phyloP scores from a whole-genome alignment of 164 flowering plant species.

The Magnolia kwangsiensis region DNA sequence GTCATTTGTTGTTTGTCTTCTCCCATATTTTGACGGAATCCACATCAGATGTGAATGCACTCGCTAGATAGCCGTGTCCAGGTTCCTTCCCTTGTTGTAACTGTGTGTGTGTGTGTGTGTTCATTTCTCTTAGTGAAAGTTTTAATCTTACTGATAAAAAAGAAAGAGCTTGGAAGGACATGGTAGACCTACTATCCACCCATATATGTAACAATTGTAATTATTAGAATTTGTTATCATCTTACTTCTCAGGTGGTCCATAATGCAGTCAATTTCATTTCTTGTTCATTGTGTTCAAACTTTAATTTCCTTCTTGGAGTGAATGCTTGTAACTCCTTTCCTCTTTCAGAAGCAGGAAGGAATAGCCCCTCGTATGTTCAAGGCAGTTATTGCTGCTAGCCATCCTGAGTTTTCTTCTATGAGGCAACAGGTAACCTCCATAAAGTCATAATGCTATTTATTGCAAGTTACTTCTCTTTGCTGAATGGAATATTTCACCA shows the following conservation, averaged over 20 bases:
- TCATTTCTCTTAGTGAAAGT: too few relatives aligned
- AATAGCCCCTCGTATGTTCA: constrained; percentile 77
- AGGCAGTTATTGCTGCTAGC: constrained; percentile 71
- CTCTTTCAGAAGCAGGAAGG: constrained; percentile 78
- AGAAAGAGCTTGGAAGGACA: background rate
- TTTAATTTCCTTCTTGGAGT: background rate
- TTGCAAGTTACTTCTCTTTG: too few relatives aligned
- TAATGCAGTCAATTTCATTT: background rate
- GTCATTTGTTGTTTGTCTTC: too few relatives aligned
- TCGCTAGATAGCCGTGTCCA: too few relatives aligned
- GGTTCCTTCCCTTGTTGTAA: too few relatives aligned
- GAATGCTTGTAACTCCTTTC: background rate
- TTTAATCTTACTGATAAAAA: too few relatives aligned
- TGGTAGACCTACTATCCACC: background rate
- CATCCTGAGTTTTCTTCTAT: constrained; percentile 54
- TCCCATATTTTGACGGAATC: too few relatives aligned
- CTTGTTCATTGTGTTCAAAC: background rate
- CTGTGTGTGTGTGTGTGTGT: too few relatives aligned
- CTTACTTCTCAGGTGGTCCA: background rate
- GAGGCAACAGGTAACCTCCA: constrained; percentile 76
- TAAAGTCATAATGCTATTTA: background rate
- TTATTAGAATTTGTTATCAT: background rate
- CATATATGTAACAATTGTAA: background rate
- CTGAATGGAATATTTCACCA: too few relatives aligned
- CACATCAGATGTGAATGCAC: too few relatives aligned